Evolutionary conservation across 441 rosid genomes (phyloP).

Genomic region (Theobroma grandiflorum): DNA sequence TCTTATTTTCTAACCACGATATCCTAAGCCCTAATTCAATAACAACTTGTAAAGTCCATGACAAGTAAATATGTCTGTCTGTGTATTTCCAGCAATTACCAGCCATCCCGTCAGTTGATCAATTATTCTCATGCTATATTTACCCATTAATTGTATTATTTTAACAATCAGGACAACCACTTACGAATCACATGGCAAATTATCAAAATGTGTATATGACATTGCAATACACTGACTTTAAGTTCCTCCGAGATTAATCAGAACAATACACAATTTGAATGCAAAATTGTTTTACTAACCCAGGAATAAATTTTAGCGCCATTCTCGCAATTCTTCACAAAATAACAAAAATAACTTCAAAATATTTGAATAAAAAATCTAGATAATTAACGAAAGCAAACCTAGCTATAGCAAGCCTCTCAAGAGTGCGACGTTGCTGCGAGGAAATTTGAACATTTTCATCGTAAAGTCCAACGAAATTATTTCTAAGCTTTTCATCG

Average conservation of each 20-base stretch:
- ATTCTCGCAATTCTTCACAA: neutral
- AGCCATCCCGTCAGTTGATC: neutral
- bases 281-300: neutral
- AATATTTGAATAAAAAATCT: neutral
- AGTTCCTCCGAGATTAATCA: neutral
- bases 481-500: constrained; percentile 70
- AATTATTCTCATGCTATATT: neutral
- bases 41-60: neutral
- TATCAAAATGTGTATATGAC: neutral
- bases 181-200: neutral
- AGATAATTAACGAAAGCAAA: constrained; percentile 26
- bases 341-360: neutral
- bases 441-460: constrained; percentile 47
- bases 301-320: neutral
- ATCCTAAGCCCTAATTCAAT: neutral
- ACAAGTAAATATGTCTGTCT: neutral
- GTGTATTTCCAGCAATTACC: neutral
- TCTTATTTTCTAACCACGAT: neutral
- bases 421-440: constrained; percentile 70
- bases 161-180: neutral
- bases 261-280: neutral
- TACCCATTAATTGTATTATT: neutral
- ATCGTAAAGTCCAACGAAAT: constrained; percentile 84
- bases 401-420: constrained; percentile 81
- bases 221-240: neutral